These are phyloP conservation scores for Botrytis pseudocinerea DNA, from an alignment of 2,329 filamentous ascomycete genomes.

Conservation along the genomic window DNA sequence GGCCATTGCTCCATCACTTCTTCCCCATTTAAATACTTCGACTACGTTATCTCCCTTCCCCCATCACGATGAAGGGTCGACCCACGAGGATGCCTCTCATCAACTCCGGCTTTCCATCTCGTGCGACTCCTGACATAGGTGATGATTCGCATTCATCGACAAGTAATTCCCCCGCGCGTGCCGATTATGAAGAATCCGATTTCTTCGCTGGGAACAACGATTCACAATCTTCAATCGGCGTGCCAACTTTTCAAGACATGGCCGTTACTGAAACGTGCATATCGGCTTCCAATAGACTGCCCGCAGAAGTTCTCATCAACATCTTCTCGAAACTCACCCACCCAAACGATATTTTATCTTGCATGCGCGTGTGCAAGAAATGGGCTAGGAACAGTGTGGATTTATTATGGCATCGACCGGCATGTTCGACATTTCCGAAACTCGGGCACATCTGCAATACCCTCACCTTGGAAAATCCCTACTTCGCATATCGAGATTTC, in stretches of 20 bases:
- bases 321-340: slow-evolving; percentile 83
- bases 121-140: slow-evolving; percentile 36
- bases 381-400: slow-evolving; percentile 94
- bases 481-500: slow-evolving; percentile 86
- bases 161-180: slow-evolving; percentile 72
- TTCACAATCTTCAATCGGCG: slow-evolving; percentile 86
- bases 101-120: slow-evolving; percentile 33
- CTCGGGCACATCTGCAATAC: slow-evolving; percentile 79
- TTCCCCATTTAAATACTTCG: neutral
- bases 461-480: slow-evolving; percentile 69
- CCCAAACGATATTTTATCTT: slow-evolving; percentile 76
- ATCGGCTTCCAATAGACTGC: slow-evolving; percentile 80
- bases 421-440: slow-evolving; percentile 83
- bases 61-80: slow-evolving; percentile 35
- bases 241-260: slow-evolving; percentile 75
- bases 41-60: neutral
- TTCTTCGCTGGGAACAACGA: slow-evolving; percentile 89
- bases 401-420: slow-evolving; percentile 89
- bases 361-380: slow-evolving; percentile 90
- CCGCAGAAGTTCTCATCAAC: slow-evolving; percentile 91
- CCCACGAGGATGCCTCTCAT: slow-evolving; percentile 34
- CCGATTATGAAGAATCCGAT: slow-evolving; percentile 88
- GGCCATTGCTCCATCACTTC: slow-evolving; percentile 1
- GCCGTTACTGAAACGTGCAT: slow-evolving; percentile 66
- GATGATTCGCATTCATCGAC: slow-evolving; percentile 48